A percentile compares a stretch with the other conserved stretches of the same genome.
Conservation (phyloP, 441 rosid genomes). For the Kokia cookei region DNA sequence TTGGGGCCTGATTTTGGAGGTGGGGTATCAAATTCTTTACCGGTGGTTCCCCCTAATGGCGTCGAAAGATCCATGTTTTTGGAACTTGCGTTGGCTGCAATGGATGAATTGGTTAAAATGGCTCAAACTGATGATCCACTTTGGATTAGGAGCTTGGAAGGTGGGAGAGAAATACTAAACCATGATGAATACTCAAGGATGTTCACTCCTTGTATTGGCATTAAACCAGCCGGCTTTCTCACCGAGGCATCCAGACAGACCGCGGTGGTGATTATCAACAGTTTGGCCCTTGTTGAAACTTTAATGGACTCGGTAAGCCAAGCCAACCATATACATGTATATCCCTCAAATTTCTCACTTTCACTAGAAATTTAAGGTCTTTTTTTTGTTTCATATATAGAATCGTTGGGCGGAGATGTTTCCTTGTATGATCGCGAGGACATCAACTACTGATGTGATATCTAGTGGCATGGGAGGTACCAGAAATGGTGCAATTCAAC, state of each 20-base stretch:
- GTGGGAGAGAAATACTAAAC: slow-evolving; percentile 55
- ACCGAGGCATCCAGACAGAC: slow-evolving; percentile 78
- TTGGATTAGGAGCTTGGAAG: slow-evolving; percentile 59
- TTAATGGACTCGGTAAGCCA: slow-evolving; percentile 78
- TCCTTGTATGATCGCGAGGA: slow-evolving; percentile 43
- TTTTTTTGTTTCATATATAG: slow-evolving; percentile 7
- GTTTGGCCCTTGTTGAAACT: slow-evolving; percentile 80
- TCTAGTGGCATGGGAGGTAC: slow-evolving; percentile 51
- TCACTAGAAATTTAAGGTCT: too few relatives aligned
- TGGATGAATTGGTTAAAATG: slow-evolving; percentile 81
- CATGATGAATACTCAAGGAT: slow-evolving; percentile 58
- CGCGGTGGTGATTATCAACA: slow-evolving; percentile 72
- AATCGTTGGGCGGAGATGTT: slow-evolving; percentile 57
- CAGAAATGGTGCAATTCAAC: slow-evolving; percentile 48
- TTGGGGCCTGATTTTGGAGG: slow-evolving; percentile 41
- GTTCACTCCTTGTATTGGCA: slow-evolving; percentile 53
- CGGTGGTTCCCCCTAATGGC: slow-evolving; percentile 21
- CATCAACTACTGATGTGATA: slow-evolving; percentile 36
- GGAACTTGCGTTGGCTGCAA: slow-evolving; percentile 72
- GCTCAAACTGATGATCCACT: slow-evolving; percentile 60
- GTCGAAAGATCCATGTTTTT: slow-evolving; percentile 54
- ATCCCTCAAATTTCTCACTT: not conserved
- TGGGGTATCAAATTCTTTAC: slow-evolving; percentile 30
- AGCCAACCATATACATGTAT: not conserved
- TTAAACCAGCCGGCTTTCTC: slow-evolving; percentile 54